Evolutionary conservation across 352 stramenopile genomes (phyloP).

Genomic region (Phytophthora europaea): DNA sequence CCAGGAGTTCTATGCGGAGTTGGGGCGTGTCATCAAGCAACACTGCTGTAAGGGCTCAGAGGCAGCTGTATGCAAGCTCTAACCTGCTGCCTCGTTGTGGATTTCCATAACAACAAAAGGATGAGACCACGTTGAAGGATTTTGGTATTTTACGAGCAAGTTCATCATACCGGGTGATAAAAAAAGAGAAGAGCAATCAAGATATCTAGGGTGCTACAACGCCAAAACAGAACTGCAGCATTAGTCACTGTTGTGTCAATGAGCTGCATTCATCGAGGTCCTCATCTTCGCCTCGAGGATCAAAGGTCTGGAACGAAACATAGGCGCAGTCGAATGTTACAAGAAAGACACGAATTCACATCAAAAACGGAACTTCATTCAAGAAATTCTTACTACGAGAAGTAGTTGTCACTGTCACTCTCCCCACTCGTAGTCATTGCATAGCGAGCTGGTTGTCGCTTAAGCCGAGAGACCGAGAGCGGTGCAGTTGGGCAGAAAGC

Average conservation of each 20-base stretch:
- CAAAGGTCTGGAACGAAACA: no score
- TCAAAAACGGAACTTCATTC: constrained; percentile 27
- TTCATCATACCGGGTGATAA: neutral
- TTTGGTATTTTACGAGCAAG: neutral
- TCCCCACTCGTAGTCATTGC: constrained; percentile 5
- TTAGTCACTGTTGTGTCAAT: neutral
- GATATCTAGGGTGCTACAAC: neutral
- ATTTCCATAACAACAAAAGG: neutral
- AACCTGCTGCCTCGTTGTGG: neutral
- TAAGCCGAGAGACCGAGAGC: constrained; percentile 37
- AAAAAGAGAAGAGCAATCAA: neutral
- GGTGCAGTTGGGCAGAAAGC: constrained; percentile 49
- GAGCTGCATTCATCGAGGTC: no score
- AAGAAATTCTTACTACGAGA: constrained; percentile 24
- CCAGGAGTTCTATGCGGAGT: constrained; percentile 33
- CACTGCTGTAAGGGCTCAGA: constrained; percentile 35
- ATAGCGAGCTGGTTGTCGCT: constrained; percentile 17
- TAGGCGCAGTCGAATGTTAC: neutral
- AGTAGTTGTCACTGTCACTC: constrained; percentile 14
- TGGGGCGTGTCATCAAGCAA: constrained; percentile 30
- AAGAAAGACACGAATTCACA: constrained; percentile 7
- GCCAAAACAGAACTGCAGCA: neutral
- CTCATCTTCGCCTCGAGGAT: no score
- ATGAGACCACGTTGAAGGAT: neutral
- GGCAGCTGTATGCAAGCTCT: constrained; percentile 10